A percentile compares a stretch with the other conserved stretches of the same genome.
These are phyloP conservation scores for Penicillium mononematosum DNA, from an alignment of 495 filamentous ascomycete species.

Conservation along the genomic window DNA sequence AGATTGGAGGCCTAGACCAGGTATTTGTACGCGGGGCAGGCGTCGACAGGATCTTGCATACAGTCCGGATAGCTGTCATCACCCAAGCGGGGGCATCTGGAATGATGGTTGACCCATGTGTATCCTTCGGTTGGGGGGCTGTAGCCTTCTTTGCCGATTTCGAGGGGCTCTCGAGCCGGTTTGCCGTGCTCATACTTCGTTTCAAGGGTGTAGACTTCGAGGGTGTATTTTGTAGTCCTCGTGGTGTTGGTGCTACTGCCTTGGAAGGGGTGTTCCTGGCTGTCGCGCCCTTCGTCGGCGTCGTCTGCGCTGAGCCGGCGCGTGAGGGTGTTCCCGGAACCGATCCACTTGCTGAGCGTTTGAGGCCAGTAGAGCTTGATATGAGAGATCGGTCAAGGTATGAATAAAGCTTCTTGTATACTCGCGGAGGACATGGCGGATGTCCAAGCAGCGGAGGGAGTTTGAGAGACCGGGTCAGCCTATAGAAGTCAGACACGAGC, in stretches of 20 bases:
- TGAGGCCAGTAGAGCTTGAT: conserved; percentile 32
- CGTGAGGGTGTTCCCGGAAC: conserved; percentile 32
- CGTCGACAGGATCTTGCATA: conserved; percentile 63
- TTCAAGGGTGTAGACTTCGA: conserved; percentile 45
- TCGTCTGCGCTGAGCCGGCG: conserved; percentile 31
- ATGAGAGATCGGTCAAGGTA: conserved; percentile 75
- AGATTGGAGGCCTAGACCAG: conserved; percentile 47
- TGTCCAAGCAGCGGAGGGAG: conserved; percentile 77
- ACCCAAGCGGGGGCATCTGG: conserved; percentile 63
- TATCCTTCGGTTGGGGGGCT: conserved; percentile 21
- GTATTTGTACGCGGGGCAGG: conserved; percentile 47
- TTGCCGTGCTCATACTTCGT: conserved; percentile 26
- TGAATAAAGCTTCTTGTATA: conserved; percentile 80
- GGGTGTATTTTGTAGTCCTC: conserved; percentile 43
- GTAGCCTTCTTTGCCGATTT: conserved; percentile 25
- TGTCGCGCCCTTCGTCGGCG: conserved; percentile 33
- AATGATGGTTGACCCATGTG: conserved; percentile 32
- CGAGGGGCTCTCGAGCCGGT: conserved; percentile 22
- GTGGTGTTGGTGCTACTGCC: conserved; percentile 26
- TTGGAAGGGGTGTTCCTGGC: conserved; percentile 37
- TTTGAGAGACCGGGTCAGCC: conserved; percentile 78
- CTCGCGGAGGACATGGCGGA: conserved; percentile 77
- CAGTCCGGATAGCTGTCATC: conserved; percentile 60
- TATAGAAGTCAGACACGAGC: conserved; percentile 26
- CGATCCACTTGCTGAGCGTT: conserved; percentile 31